Conservation (phyloP, 2,329 filamentous ascomycete genomes). For the Fusarium keratoplasticum region DNA sequence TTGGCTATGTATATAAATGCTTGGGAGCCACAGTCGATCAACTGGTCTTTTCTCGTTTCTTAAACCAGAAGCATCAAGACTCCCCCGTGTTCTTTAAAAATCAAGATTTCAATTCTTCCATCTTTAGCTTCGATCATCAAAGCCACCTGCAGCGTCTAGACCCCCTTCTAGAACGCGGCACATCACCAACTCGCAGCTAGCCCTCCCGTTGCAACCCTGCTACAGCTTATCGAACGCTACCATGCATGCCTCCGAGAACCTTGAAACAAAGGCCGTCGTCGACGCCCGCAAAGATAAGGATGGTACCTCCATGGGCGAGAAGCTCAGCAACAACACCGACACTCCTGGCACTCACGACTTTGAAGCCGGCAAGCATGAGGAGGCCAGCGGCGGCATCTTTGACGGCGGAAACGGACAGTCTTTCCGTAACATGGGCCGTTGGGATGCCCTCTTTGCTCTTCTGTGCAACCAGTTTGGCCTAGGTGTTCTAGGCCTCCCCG, state of each 20-base stretch:
- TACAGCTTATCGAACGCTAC: background rate
- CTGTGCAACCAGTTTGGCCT: slow-evolving; percentile 36
- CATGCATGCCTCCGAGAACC: background rate
- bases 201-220: background rate
- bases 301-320: background rate
- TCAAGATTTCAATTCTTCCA: background rate
- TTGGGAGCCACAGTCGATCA: background rate
- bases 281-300: background rate
- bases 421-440: slow-evolving; percentile 27
- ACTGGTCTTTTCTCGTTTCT: background rate
- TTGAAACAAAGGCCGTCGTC: background rate
- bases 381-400: slow-evolving; percentile 6
- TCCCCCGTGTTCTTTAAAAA: background rate
- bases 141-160: background rate
- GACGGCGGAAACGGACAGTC: slow-evolving; percentile 18
- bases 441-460: slow-evolving; percentile 20
- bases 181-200: background rate
- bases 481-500: slow-evolving; percentile 72
- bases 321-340: background rate
- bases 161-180: background rate
- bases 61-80: background rate
- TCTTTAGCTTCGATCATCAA: background rate
- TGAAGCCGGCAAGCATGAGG: background rate
- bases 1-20: background rate
- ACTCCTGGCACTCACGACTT: background rate